A percentile compares a stretch with the other conserved stretches of the same genome.
Evolutionary conservation across 2,329 filamentous ascomycete genomes (phyloP).

Genomic region (Blastomyces silverae): DNA sequence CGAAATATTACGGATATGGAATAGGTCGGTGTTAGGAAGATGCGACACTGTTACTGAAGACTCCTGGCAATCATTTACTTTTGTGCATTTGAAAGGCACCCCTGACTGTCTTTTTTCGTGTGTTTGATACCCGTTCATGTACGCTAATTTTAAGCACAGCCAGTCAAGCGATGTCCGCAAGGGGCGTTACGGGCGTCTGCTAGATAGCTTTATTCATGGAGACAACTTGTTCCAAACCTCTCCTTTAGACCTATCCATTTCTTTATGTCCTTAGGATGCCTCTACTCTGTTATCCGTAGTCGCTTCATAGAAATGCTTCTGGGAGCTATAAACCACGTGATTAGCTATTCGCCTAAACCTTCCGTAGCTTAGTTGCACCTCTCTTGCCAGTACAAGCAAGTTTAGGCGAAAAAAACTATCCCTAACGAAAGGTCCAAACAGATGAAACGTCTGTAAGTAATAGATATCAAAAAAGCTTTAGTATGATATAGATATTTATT

Average conservation of each 20-base stretch:
- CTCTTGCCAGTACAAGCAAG: not conserved
- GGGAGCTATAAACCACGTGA: no score
- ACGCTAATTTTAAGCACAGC: not conserved
- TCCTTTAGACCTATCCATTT: not conserved
- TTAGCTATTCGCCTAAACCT: not conserved
- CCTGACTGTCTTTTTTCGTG: not conserved
- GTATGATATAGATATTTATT: not conserved
- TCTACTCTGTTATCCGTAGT: no score
- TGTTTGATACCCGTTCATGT: not conserved
- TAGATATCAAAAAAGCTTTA: not conserved
- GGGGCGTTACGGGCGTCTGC: not conserved
- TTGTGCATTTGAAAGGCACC: not conserved
- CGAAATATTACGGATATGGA: not conserved
- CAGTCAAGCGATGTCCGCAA: not conserved
- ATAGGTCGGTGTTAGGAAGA: not conserved
- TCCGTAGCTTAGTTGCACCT: not conserved
- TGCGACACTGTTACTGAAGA: not conserved
- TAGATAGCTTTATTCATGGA: not conserved
- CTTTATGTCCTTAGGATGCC: no score
- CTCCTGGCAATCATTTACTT: not conserved
- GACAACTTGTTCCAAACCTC: not conserved
- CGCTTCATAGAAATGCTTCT: no score
- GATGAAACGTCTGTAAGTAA: constrained; percentile 3
- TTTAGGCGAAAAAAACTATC: constrained; percentile 1
- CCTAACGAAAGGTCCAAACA: constrained; percentile 8